Evolutionary conservation across 495 filamentous ascomycete genomes (phyloP).

Genomic region (Penicillium paradoxum): DNA sequence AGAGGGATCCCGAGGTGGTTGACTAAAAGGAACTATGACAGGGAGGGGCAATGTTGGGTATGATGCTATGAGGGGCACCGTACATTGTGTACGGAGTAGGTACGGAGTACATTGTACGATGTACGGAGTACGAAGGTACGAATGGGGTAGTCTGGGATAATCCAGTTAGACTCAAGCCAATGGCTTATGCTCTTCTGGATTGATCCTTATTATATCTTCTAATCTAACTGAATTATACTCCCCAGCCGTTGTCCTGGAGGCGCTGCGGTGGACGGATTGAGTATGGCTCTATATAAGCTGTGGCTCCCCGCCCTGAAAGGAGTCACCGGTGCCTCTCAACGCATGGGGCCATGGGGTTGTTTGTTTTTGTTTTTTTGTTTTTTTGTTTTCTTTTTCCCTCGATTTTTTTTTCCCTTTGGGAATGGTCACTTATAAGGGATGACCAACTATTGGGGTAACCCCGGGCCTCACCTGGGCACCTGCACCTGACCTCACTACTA

Average conservation of each 20-base stretch:
- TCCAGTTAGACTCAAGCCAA: no score
- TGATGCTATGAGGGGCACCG: constrained; percentile 20
- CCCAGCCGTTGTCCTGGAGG: neutral
- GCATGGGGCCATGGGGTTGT: constrained; percentile 10
- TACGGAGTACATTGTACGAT: neutral
- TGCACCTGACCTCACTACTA: neutral
- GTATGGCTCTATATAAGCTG: constrained; percentile 14
- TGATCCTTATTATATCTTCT: neutral
- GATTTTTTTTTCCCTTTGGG: no score
- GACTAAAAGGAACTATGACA: constrained; percentile 1
- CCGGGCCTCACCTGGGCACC: no score
- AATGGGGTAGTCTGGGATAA: no score
- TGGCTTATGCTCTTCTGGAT: no score
- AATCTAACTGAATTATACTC: neutral
- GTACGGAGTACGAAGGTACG: neutral
- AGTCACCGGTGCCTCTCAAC: constrained; percentile 22
- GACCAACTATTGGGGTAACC: no score
- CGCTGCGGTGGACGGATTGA: constrained; percentile 22
- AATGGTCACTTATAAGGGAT: no score
- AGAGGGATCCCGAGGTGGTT: neutral
- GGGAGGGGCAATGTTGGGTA: constrained; percentile 9
- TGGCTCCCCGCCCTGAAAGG: constrained; percentile 17
- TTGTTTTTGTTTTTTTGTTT: constrained; percentile 3
- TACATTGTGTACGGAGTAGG: neutral
- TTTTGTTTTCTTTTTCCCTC: no score